Evolutionary conservation across 148 eudicot genomes (phyloP), one percentile per base, ranked within the genome.

Genomic region (Mesembryanthemum crystallinum): DNA sequence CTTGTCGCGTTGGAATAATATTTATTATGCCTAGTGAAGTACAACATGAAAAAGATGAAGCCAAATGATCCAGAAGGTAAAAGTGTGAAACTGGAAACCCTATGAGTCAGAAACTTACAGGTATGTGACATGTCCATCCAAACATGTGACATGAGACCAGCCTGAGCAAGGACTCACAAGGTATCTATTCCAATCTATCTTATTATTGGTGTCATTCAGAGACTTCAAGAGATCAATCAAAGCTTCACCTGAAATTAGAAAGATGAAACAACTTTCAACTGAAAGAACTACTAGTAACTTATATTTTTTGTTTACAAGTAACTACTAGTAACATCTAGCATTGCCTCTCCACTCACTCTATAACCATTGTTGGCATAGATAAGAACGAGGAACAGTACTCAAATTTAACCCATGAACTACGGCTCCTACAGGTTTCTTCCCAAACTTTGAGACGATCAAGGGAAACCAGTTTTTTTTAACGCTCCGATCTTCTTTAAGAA

Each of bases 81-180:
- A 37, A n/a, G 18, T 14, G 21, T 25, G 29, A 68, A 5, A 24
- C 39, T 25, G 49, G 29, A 76, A 39, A 20, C 37, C 47, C 15
- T 15, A 47, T 10, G 8, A 70, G 54, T 67, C 24, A 30, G 73
- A 73, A 32, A 84, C 97, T 83, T 85, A 95, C 98, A 95, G 65
- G 69, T 87, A 82, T 59, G 87, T 75, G 35, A 95, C 97, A 72
- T 84, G 88, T 87, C 91, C 97, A 62, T 83, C 66, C 78, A 63
- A 78, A 79, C 98, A 95, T n/a, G 90, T 82, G 72, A 95, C 96
- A 78, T 88, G 84, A 66, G 96, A 85, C 97, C 98, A 92, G 78
- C 92, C 89, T 76, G 80, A 85, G 84, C 98, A 95, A 43, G 98
- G 97, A 81, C 86, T 95, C 45, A 95, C 98, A 11, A 81, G 69